Evolutionary conservation across 768 basidiomycete genomes (phyloP).

Genomic region (Tremella yokohamensis): DNA sequence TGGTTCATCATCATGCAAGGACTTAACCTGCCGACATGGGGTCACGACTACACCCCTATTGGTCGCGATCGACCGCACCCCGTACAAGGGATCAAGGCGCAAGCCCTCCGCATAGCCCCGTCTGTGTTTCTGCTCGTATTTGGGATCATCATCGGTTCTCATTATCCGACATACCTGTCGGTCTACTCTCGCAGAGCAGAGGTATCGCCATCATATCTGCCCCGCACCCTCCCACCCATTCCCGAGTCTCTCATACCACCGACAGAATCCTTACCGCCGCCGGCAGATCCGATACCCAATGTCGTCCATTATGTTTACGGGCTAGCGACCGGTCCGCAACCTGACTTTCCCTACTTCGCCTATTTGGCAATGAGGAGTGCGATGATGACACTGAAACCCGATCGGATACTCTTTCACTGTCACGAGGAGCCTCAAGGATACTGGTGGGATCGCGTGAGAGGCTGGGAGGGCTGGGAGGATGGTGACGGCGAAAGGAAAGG

Average conservation of each 20-base stretch:
- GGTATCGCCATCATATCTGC: constrained; percentile 14
- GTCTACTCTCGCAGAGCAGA: constrained; percentile 33
- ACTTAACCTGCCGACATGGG: too few species aligned
- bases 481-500: constrained; percentile 19
- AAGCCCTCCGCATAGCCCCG: background rate
- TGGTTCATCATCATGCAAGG: too few species aligned
- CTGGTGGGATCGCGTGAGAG: constrained; percentile 45
- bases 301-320: constrained; percentile 51
- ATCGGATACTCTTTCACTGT: constrained; percentile 48
- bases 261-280: constrained; percentile 19
- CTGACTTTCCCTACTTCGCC: constrained; percentile 45
- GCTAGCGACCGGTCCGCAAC: constrained; percentile 33
- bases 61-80: too few species aligned
- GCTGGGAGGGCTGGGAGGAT: constrained; percentile 35
- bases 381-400: constrained; percentile 39
- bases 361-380: constrained; percentile 48
- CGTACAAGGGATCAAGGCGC: background rate
- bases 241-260: constrained; percentile 18
- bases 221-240: constrained; percentile 23
- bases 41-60: too few species aligned
- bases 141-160: constrained; percentile 30
- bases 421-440: constrained; percentile 43
- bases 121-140: constrained; percentile 16
- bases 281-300: constrained; percentile 35
- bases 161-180: constrained; percentile 37